Percentiles rank a stretch among this genome's conserved stretches.
Conservation (phyloP, 169 alveolate genomes). For the Amoebophrya sp. region DNA sequence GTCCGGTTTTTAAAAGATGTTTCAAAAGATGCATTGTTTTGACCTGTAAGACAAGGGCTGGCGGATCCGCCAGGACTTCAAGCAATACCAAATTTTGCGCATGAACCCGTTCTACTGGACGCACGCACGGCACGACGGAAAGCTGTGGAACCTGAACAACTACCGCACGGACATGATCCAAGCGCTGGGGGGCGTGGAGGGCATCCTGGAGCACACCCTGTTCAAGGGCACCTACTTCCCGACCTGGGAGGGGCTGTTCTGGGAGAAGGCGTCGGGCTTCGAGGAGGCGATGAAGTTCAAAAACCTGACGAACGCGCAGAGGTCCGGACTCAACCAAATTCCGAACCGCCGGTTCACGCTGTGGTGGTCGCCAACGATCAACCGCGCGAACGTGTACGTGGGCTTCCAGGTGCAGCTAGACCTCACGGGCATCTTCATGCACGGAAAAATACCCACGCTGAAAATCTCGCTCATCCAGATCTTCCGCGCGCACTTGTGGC, state of each 20-base stretch:
- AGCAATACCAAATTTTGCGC: slow-evolving; percentile 86
- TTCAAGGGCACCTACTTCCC: slow-evolving; percentile 99
- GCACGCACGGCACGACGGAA: slow-evolving; percentile 99
- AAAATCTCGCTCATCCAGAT: slow-evolving; percentile 97
- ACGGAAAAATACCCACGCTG: slow-evolving; percentile 99
- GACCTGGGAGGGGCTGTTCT: slow-evolving; percentile 99
- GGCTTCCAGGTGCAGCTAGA: slow-evolving; percentile 99
- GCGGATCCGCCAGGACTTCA: slow-evolving; percentile 97
- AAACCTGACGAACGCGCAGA: slow-evolving; percentile 99
- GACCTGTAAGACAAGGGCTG: slow-evolving; percentile 99
- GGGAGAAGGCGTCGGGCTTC: slow-evolving; percentile 99
- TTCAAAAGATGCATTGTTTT: too few species aligned
- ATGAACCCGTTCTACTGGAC: slow-evolving; percentile 99
- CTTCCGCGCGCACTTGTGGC: slow-evolving; percentile 99
- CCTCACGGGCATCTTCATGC: slow-evolving; percentile 99
- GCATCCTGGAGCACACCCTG: slow-evolving; percentile 97
- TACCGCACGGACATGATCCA: slow-evolving; percentile 99
- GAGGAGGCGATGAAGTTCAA: slow-evolving; percentile 99
- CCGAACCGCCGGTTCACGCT: slow-evolving; percentile 99
- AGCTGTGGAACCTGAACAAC: slow-evolving; percentile 98
- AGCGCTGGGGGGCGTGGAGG: slow-evolving; percentile 99
- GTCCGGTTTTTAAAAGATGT: too few species aligned
- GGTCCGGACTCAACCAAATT: slow-evolving; percentile 97
- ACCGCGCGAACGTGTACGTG: slow-evolving; percentile 99
- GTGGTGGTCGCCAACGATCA: slow-evolving; percentile 99